Conservation (phyloP, 805 yeast genomes). For the Clavispora carvajalis region DNA sequence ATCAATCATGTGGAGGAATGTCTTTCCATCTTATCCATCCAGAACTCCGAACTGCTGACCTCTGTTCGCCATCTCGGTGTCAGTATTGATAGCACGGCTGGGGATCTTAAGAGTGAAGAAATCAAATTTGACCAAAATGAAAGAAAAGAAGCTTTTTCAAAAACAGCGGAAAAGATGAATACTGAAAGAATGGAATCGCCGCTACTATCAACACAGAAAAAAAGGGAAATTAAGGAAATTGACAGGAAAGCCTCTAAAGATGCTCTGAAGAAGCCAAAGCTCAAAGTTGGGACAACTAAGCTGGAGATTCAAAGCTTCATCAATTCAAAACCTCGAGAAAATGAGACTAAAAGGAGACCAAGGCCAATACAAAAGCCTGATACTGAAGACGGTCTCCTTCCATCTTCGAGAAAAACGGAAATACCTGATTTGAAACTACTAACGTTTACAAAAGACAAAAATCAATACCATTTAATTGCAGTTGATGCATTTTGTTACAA, state of each 20-base stretch:
- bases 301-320: constrained; percentile 8
- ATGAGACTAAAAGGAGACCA: constrained; percentile 1
- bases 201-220: background rate
- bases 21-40: constrained; percentile 25
- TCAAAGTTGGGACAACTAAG: constrained; percentile 8
- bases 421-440: constrained; percentile 55
- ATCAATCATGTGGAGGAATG: constrained; percentile 55
- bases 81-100: no score
- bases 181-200: background rate
- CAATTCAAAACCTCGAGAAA: constrained; percentile 3
- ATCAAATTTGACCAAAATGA: background rate
- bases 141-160: background rate
- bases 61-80: no score
- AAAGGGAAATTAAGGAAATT: background rate
- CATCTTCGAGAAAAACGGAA: constrained; percentile 18
- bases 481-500: constrained; percentile 65
- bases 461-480: constrained; percentile 33
- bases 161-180: background rate
- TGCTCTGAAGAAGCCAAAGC: constrained; percentile 2
- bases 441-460: constrained; percentile 26
- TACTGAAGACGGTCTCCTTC: constrained; percentile 13
- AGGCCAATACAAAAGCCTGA: constrained; percentile 5
- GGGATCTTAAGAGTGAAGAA: background rate
- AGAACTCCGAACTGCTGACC: constrained; percentile 15
- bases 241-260: background rate